These are phyloP conservation scores for Teratosphaeria gauchensis DNA, from an alignment of 2,329 filamentous ascomycete genomes.

Conservation along the genomic window DNA sequence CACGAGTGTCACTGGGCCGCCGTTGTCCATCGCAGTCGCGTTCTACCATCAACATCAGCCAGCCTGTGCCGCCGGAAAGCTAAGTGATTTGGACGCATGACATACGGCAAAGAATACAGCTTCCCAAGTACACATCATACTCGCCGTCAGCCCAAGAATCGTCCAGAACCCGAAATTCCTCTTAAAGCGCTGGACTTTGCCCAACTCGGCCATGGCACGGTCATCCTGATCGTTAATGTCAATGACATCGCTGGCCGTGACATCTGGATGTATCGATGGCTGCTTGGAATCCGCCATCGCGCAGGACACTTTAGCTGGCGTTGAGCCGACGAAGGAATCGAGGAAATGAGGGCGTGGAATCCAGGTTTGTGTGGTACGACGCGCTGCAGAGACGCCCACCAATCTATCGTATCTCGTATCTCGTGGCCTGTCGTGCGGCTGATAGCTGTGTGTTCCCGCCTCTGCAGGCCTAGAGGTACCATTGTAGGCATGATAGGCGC, in stretches of 20 bases:
- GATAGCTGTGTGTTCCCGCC: not conserved
- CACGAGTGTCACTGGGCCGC: slow-evolving; percentile 13
- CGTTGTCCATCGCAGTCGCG: slow-evolving; percentile 11
- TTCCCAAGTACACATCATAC: slow-evolving; percentile 15
- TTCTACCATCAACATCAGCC: not conserved
- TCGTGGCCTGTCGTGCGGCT: not conserved
- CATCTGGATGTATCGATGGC: not conserved
- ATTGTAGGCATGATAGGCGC: not conserved
- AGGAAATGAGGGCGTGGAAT: not conserved
- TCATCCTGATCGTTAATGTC: slow-evolving; percentile 4
- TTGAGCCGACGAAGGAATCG: not conserved
- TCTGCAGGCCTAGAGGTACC: not conserved
- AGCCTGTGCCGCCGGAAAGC: too few species aligned
- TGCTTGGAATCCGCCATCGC: not conserved
- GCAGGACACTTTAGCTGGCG: not conserved
- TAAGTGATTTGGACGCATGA: not conserved
- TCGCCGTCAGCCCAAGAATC: slow-evolving; percentile 11
- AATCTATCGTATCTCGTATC: not conserved
- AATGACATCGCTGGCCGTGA: not conserved
- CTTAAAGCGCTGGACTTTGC: slow-evolving; percentile 3
- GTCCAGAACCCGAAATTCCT: slow-evolving; percentile 10
- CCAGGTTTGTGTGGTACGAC: not conserved
- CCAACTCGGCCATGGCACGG: slow-evolving; percentile 5
- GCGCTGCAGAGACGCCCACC: not conserved
- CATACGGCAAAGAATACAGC: slow-evolving; percentile 6